These are phyloP conservation scores for Goffeauzyma gilvescens DNA, from an alignment of 768 basidiomycete species.

Conservation along the genomic window DNA sequence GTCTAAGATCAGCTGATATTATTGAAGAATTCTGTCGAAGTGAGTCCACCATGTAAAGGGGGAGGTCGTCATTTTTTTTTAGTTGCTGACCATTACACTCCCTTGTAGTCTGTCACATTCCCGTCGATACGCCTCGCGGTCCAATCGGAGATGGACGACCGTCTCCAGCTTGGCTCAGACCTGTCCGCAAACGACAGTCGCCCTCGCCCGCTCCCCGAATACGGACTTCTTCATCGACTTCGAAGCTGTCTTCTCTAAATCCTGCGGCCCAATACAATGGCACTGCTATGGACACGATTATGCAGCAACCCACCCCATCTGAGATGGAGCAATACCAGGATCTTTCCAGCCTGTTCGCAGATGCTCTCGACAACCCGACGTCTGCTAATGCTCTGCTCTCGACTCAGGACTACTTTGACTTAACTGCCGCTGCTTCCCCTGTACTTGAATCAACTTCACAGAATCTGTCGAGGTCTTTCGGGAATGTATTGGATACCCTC, in stretches of 20 bases:
- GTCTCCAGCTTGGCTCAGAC: conserved; percentile 67
- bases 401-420: conserved; percentile 30
- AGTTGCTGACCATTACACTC: neutral
- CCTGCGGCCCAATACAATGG: too few species aligned
- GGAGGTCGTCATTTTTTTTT: too few species aligned
- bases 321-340: conserved; percentile 8
- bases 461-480: neutral
- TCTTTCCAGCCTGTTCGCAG: conserved; percentile 8
- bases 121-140: conserved; percentile 46
- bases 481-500: conserved; percentile 5
- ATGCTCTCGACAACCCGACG: conserved; percentile 11
- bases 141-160: conserved; percentile 37
- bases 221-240: conserved; percentile 8
- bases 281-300: too few species aligned
- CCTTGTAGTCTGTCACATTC: conserved; percentile 64
- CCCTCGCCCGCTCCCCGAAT: conserved; percentile 18
- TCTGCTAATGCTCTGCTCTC: conserved; percentile 26
- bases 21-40: conserved; percentile 85
- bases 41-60: too few species aligned
- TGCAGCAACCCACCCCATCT: too few species aligned
- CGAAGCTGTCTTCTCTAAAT: conserved; percentile 7
- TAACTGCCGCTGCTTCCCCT: conserved; percentile 20
- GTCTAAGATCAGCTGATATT: conserved; percentile 70
- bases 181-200: conserved; percentile 44
- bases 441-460: neutral